Evolutionary conservation across 352 stramenopile genomes (phyloP).

Genomic region (Phytopythium boreale): DNA sequence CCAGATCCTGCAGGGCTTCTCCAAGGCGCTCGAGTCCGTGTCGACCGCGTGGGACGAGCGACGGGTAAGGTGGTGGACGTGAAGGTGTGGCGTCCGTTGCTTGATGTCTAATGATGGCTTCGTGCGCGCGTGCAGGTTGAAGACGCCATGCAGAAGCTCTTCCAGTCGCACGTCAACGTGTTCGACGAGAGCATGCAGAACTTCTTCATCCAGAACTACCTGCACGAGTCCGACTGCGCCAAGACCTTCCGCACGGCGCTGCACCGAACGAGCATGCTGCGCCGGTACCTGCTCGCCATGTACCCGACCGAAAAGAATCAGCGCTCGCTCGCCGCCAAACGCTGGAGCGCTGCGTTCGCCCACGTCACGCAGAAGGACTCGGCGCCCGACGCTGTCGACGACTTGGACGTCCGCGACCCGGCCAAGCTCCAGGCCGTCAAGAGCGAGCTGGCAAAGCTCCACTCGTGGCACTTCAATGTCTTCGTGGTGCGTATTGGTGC

Average conservation of each 20-base stretch:
- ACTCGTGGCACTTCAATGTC: constrained; percentile 70
- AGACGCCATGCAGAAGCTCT: constrained; percentile 68
- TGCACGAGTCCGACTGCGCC: constrained; percentile 69
- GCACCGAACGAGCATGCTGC: constrained; percentile 70
- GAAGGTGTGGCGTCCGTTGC: not conserved
- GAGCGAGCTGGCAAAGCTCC: constrained; percentile 47
- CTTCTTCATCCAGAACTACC: constrained; percentile 87
- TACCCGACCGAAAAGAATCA: constrained; percentile 44
- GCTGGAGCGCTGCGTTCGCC: constrained; percentile 36
- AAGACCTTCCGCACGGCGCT: constrained; percentile 69
- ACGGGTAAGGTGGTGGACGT: constrained; percentile 13
- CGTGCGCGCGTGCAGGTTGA: constrained; percentile 30
- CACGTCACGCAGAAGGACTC: constrained; percentile 31
- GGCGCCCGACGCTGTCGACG: not conserved
- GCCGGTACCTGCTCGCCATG: constrained; percentile 69
- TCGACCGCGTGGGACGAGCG: constrained; percentile 38
- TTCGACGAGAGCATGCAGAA: constrained; percentile 85
- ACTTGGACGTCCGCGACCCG: constrained; percentile 38
- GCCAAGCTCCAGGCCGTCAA: constrained; percentile 45
- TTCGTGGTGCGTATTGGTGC: constrained; percentile 36
- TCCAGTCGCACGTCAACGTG: constrained; percentile 74
- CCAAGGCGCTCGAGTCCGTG: constrained; percentile 46
- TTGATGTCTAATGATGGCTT: not conserved
- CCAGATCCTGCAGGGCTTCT: constrained; percentile 61
- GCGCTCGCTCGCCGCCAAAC: constrained; percentile 19